Base-by-base conservation (phyloP, 2,329 filamentous ascomycete genomes). In the Botryosphaeria agaves region DNA sequence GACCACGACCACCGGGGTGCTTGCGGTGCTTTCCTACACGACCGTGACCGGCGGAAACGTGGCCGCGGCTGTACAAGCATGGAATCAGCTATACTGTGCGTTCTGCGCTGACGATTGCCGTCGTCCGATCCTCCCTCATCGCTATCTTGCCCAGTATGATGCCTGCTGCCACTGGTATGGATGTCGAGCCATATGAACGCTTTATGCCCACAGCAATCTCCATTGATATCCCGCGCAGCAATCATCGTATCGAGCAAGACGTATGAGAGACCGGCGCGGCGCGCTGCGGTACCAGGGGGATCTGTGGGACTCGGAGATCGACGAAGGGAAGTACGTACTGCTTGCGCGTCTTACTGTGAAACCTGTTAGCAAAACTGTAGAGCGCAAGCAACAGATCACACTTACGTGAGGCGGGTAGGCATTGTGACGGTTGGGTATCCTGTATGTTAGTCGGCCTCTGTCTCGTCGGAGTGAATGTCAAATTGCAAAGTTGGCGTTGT, bases 1-100 rank as follows among this genome's bases (percentile, higher is more conserved):
- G 81, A 76, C 73, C 72, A 57, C 72, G 72, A 69, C 70, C 73
- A 72, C 73, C 72, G 54, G 73, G 73, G 53, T 75, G 69, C 58
- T 98, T 95, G 59, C 89, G 72, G 79, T 94, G 85, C 80, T 95
- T 95, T 62, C 89, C 89, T 59, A 95, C 64, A 75, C 87, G 87
- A 71, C 89, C 87, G 65, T 95, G 76, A 72, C 89, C 89, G 72
- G 84, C 83, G 57, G 81, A 91, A 60, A 98, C 89, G 69, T 98
- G 83, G 64, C 87, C 87, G 71, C 87, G 84, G 71, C 78, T 84
- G 57, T 44, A 43, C 32, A 33, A 33, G 30, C 38, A 29, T 20
- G 47, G 37, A 36, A 35, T 54, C 40, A 55, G 46, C 41, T 33
- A 34, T 34, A 32, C 29, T 39, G 24, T 29, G 3, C 20, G 14